Base-by-base conservation (phyloP, 1,139 yeast species). In the Candida buenavistaensis region DNA sequence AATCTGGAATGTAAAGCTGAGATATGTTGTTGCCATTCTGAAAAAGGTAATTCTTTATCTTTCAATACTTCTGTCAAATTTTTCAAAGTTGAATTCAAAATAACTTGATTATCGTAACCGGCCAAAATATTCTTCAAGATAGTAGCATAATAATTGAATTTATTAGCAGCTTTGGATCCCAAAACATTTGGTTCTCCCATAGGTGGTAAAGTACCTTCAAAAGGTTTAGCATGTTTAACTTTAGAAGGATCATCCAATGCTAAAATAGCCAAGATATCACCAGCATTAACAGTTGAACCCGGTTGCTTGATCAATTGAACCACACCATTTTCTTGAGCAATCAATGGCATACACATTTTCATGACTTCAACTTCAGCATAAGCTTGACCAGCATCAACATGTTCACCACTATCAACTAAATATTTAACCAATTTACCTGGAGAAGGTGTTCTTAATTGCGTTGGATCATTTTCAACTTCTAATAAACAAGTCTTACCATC, bases 281-380 rank as follows among this genome's bases (percentile, higher is more conserved):
- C 98, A 32, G 97, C 97, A 52, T 80, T 80, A 42, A 92, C 84
- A 26, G 96, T 88, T 8, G 97, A 83, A 40, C 99, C 99, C n/a
- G 98, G 97, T 64, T 94, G 98, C 63, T 92, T 90, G 56, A 92
- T 80, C 36, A 89, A 72, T 68, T 92, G 97, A 34, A 90, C 89
- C 41, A 78, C 72, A 73, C 99, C 99, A 54, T 86, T 83, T 62
- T 90, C 98, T 61, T 81, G 88, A 22, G 97, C 92, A 54, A 88
- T 72, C 54, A 90, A 73, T 34, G 95, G 95, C 94, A 86, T 86
- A 61, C 86, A 84, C 97, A 90, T 90, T 67, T 92, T 92, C 99
- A 92, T 92, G 49, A 92, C 98, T 69, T 92, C 99, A 40, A 92
- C 96, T 68, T 92, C 98, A 30, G 98, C 98, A 55, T 80, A 94